These are phyloP conservation scores for Glomus cerebriforme DNA, from an alignment of 192 early-diverging fungal genomes.

Conservation along the genomic window DNA sequence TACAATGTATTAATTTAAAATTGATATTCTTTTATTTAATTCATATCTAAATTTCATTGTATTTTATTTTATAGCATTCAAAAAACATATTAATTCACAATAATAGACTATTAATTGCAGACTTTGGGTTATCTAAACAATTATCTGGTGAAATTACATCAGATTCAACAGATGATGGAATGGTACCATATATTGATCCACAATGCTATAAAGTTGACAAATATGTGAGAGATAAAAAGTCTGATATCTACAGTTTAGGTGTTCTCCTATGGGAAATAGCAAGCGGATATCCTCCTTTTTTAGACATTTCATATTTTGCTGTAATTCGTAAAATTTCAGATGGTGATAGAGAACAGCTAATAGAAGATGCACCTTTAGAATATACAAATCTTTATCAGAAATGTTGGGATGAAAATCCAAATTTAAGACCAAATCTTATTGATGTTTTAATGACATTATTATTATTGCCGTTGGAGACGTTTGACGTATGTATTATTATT, in stretches of 20 bases:
- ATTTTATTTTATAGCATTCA: not conserved
- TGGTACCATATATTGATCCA: not conserved
- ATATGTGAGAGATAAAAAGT: not conserved
- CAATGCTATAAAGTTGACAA: not conserved
- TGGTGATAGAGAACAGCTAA: not conserved
- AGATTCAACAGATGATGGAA: not conserved
- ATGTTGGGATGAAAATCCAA: not conserved
- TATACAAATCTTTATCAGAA: not conserved
- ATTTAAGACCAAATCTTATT: not conserved
- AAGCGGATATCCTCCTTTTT: not conserved
- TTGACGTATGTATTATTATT: too few species aligned
- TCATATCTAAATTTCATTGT: not conserved
- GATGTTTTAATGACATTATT: too few species aligned
- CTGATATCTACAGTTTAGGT: not conserved
- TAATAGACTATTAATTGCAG: not conserved
- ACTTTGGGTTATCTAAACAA: not conserved
- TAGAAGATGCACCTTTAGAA: not conserved
- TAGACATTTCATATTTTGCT: not conserved
- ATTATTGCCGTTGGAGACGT: too few species aligned
- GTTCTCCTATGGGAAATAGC: not conserved
- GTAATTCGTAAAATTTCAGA: not conserved
- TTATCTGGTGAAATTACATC: not conserved
- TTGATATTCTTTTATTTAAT: not conserved
- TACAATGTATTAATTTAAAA: too few species aligned
- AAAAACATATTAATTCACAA: not conserved